Conservation (phyloP, 306 rosid species). For the Albizia julibrissin region DNA sequence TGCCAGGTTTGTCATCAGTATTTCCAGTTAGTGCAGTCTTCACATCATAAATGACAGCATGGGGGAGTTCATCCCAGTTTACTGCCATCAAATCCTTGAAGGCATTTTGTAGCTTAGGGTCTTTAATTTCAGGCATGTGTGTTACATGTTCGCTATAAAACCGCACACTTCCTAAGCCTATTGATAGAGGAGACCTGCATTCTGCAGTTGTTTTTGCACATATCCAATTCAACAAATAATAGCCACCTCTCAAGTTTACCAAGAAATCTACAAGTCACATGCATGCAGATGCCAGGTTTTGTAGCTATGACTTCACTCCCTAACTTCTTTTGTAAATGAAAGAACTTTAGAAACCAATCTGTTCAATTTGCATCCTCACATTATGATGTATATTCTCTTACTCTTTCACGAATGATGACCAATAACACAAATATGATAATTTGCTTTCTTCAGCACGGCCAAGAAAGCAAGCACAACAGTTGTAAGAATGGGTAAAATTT, state of each 20-base stretch:
- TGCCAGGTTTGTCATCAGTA: conserved; percentile 71
- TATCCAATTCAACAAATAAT: conserved; percentile 28
- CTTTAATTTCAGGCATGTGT: conserved; percentile 64
- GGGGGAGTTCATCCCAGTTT: conserved; percentile 67
- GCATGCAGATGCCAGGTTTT: conserved; percentile 4
- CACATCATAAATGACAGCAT: conserved; percentile 45
- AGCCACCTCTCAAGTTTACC: background rate
- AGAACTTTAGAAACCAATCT: background rate
- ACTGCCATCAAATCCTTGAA: conserved; percentile 90
- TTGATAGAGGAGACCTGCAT: conserved; percentile 53
- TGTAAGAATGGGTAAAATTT: background rate
- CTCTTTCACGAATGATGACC: background rate
- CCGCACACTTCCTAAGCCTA: conserved; percentile 53
- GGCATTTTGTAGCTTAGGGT: conserved; percentile 55
- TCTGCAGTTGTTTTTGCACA: conserved; percentile 45
- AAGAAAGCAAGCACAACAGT: conserved; percentile 1
- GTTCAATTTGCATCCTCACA: background rate
- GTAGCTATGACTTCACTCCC: background rate
- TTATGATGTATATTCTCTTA: background rate
- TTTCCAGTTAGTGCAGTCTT: conserved; percentile 64
- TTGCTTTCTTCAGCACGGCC: conserved; percentile 1
- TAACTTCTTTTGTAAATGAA: background rate
- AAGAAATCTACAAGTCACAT: conserved; percentile 3
- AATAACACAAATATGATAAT: background rate
- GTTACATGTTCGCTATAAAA: conserved; percentile 59